Conservation (phyloP, 805 yeast species). For the Hanseniaspora osmophila region DNA sequence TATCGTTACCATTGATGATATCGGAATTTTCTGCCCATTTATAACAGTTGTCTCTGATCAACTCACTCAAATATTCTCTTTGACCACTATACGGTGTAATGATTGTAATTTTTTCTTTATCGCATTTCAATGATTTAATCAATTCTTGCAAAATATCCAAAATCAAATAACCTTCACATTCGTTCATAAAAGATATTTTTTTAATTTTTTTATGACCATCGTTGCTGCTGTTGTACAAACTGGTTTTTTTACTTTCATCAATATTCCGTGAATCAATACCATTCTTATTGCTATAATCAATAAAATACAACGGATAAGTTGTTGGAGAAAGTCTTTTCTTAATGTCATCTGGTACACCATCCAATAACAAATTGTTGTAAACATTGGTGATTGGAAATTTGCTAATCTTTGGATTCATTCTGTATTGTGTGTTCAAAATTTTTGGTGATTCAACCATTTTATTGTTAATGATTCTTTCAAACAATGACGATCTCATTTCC, state of each 20-base stretch:
- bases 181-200: conserved; percentile 58
- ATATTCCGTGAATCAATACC: conserved; percentile 19
- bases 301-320: conserved; percentile 39
- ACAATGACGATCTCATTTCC: conserved; percentile 48
- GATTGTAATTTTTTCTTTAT: conserved; percentile 41
- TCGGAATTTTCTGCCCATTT: not conserved
- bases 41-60: not conserved
- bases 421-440: conserved; percentile 56
- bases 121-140: conserved; percentile 32
- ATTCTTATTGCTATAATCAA: not conserved
- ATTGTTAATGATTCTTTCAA: conserved; percentile 50
- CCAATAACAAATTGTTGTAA: conserved; percentile 34
- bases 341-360: conserved; percentile 38
- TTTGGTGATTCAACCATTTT: conserved; percentile 47
- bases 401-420: conserved; percentile 54
- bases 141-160: conserved; percentile 40
- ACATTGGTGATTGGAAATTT: conserved; percentile 42
- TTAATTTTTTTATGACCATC: conserved; percentile 11
- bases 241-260: not conserved
- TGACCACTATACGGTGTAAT: conserved; percentile 72
- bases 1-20: not conserved
- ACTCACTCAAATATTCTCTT: conserved; percentile 18
- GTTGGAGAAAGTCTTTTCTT: not conserved
- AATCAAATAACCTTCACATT: conserved; percentile 57
- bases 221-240: too few species aligned